phyloP scores from a whole-genome alignment of 2,329 filamentous ascomycete species.

The Verticillium tricorpus region DNA sequence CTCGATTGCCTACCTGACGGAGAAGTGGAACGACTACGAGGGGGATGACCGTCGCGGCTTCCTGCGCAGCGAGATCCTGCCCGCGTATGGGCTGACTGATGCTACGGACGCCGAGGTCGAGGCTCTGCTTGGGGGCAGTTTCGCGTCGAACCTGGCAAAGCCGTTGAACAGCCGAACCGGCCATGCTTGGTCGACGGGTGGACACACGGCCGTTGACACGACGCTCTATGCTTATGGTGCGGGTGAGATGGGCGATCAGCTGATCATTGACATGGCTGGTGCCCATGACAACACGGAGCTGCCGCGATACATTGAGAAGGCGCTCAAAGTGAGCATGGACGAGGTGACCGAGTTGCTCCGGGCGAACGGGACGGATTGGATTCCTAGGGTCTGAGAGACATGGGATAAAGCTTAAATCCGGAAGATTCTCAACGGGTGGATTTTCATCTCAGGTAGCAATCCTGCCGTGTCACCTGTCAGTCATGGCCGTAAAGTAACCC shows the following conservation, averaged over 20 bases:
- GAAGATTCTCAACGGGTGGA: too few relatives aligned
- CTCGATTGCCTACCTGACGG: conserved; percentile 21
- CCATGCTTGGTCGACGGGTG: conserved; percentile 28
- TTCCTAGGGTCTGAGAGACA: not conserved
- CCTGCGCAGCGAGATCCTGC: conserved; percentile 18
- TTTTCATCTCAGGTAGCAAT: too few relatives aligned
- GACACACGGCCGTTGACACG: conserved; percentile 29
- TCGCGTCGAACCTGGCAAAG: conserved; percentile 18
- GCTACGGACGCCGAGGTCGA: conserved; percentile 20
- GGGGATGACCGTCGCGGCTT: conserved; percentile 23
- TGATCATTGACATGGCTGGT: conserved; percentile 19
- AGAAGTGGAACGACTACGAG: conserved; percentile 18
- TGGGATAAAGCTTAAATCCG: too few relatives aligned
- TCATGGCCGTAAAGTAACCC: too few relatives aligned
- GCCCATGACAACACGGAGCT: conserved; percentile 25
- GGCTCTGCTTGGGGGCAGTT: conserved; percentile 15
- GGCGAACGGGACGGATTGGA: not conserved
- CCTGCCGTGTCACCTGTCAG: too few relatives aligned
- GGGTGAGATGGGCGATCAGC: conserved; percentile 15
- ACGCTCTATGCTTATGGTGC: conserved; percentile 27
- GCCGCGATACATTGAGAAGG: conserved; percentile 20
- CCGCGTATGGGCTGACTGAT: conserved; percentile 22
- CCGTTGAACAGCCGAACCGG: conserved; percentile 22
- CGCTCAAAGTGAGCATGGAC: conserved; percentile 19
- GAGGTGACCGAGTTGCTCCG: conserved; percentile 18